These are phyloP conservation scores for Russula virescens DNA, from an alignment of 768 basidiomycete genomes.

Conservation along the genomic window DNA sequence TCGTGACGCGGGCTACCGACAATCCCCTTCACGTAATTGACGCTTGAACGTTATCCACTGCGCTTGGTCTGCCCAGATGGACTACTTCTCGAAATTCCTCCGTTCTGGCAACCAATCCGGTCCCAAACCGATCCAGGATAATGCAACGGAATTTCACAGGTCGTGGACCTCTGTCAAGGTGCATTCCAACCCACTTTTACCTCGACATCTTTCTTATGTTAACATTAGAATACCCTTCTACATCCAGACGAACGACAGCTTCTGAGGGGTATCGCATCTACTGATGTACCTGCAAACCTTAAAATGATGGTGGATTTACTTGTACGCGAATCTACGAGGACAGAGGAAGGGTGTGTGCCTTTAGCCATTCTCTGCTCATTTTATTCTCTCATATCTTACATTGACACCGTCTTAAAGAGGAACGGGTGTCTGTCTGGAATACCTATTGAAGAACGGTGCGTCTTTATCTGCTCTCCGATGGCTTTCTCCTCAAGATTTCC, in stretches of 20 bases:
- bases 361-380: neutral
- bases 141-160: slow-evolving; percentile 64
- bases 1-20: neutral
- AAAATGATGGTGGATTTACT: slow-evolving; percentile 79
- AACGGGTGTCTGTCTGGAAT: slow-evolving; percentile 87
- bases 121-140: slow-evolving; percentile 53
- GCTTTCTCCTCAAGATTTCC: slow-evolving; percentile 9
- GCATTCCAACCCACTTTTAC: slow-evolving; percentile 10
- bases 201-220: slow-evolving; percentile 13
- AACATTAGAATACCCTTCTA: slow-evolving; percentile 64
- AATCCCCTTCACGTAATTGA: neutral
- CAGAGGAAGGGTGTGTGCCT: slow-evolving; percentile 76
- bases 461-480: neutral
- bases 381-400: neutral
- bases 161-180: slow-evolving; percentile 78
- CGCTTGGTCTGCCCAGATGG: slow-evolving; percentile 41
- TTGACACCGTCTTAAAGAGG: slow-evolving; percentile 41
- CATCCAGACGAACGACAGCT: slow-evolving; percentile 89
- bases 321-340: slow-evolving; percentile 77
- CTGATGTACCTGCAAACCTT: slow-evolving; percentile 71
- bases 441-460: slow-evolving; percentile 81
- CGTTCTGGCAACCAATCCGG: slow-evolving; percentile 39
- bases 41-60: neutral
- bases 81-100: slow-evolving; percentile 83
- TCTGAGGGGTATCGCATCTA: slow-evolving; percentile 70